phyloP scores from a whole-genome alignment of 352 stramenopile genomes.

The Halophytophthora batemanensis region DNA sequence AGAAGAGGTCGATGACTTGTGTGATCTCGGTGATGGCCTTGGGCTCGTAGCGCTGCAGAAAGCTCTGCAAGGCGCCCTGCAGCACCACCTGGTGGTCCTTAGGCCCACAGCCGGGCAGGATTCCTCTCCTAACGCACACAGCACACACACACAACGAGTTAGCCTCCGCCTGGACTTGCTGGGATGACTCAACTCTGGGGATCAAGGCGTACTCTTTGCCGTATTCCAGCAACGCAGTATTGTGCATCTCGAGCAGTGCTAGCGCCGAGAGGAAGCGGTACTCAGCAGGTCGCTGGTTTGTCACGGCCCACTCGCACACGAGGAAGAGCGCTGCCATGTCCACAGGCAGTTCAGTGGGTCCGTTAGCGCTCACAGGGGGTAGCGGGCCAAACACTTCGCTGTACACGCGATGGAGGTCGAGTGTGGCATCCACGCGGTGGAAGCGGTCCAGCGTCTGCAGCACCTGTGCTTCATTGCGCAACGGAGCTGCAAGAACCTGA shows the following conservation, averaged over 20 bases:
- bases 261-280: constrained; percentile 80
- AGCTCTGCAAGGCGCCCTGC: constrained; percentile 69
- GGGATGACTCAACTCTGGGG: neutral
- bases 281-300: constrained; percentile 71
- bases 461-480: constrained; percentile 74
- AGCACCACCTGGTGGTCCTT: constrained; percentile 68
- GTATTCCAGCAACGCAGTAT: constrained; percentile 50
- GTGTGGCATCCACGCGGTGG: constrained; percentile 68
- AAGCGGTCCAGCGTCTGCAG: constrained; percentile 81
- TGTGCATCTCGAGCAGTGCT: constrained; percentile 83
- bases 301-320: constrained; percentile 83
- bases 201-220: constrained; percentile 48
- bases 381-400: constrained; percentile 67
- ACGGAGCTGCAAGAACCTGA: constrained; percentile 30
- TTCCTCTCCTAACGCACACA: constrained; percentile 32
- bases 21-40: constrained; percentile 76
- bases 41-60: constrained; percentile 73
- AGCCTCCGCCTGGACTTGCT: neutral
- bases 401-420: constrained; percentile 70
- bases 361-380: constrained; percentile 19
- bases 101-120: constrained; percentile 34
- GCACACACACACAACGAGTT: constrained; percentile 4
- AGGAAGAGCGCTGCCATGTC: constrained; percentile 70
- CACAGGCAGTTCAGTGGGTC: constrained; percentile 45
- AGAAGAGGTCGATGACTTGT: constrained; percentile 81